Conservation (phyloP, 805 yeast genomes). For the Tetrapisispora namnaoensis region DNA sequence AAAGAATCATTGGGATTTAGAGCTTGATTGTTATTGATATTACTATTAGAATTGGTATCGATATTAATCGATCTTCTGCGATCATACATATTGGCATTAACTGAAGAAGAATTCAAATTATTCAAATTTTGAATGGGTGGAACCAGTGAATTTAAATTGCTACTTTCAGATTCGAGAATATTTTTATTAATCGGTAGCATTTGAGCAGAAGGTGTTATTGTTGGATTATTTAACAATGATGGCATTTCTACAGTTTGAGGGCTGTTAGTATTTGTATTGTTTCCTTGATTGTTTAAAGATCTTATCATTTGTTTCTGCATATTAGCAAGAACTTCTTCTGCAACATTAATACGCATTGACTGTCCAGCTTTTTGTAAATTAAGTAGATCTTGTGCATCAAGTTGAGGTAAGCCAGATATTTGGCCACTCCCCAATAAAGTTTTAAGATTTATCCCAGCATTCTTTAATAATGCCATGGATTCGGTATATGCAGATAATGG, state of each 20-base stretch:
- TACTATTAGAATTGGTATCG: neutral
- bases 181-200: slow-evolving; percentile 17
- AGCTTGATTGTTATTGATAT: neutral
- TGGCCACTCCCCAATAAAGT: neutral
- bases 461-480: slow-evolving; percentile 1
- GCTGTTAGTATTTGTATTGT: neutral
- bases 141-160: neutral
- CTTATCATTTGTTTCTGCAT: slow-evolving; percentile 19
- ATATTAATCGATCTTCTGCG: neutral
- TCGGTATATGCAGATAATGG: neutral
- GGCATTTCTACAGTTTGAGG: neutral
- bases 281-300: neutral
- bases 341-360: slow-evolving; percentile 14
- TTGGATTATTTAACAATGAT: slow-evolving; percentile 10
- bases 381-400: slow-evolving; percentile 21
- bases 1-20: neutral
- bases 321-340: slow-evolving; percentile 25
- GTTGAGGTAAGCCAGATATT: neutral
- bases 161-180: slow-evolving; percentile 2
- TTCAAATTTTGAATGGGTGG: neutral
- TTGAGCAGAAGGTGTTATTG: slow-evolving; percentile 20
- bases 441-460: slow-evolving; percentile 7
- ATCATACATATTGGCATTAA: neutral
- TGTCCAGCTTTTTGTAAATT: slow-evolving; percentile 7
- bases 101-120: neutral